Evolutionary conservation across 2,329 filamentous ascomycete species (phyloP).

Genomic region (Fusarium veterinarium): DNA sequence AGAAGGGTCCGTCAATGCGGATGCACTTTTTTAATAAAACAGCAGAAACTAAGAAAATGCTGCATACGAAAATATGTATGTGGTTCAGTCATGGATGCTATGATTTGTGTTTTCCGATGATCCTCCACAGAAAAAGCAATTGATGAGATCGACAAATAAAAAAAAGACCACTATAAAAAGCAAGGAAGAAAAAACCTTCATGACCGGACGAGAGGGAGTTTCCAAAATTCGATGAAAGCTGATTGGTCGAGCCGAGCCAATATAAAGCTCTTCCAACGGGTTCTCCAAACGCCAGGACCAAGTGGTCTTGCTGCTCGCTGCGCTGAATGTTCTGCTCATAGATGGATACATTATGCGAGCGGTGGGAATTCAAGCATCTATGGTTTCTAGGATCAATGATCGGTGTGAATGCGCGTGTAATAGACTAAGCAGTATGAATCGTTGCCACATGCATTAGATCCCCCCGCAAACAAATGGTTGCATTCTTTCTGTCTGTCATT

Average conservation of each 20-base stretch:
- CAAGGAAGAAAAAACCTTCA: constrained; percentile 19
- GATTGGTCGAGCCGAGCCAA: constrained; percentile 25
- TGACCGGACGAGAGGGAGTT: constrained; percentile 22
- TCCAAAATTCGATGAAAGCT: constrained; percentile 30
- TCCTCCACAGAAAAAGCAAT: constrained; percentile 12
- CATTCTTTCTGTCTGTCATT: not conserved
- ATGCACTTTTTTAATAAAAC: constrained; percentile 13
- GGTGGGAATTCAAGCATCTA: constrained; percentile 19
- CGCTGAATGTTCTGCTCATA: constrained; percentile 24
- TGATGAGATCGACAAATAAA: constrained; percentile 17
- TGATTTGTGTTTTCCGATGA: not conserved
- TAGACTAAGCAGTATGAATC: constrained; percentile 29
- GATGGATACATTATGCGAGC: constrained; percentile 29
- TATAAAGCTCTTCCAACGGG: constrained; percentile 30
- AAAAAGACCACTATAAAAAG: constrained; percentile 21
- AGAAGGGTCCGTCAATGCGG: constrained; percentile 14
- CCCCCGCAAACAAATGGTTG: constrained; percentile 10
- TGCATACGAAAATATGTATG: not conserved
- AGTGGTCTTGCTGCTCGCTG: constrained; percentile 12
- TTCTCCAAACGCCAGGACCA: constrained; percentile 29
- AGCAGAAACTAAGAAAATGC: not conserved
- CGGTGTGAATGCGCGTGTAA: constrained; percentile 33
- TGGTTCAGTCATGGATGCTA: constrained; percentile 5
- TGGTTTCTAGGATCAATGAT: constrained; percentile 28
- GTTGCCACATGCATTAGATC: constrained; percentile 28